phyloP scores from a whole-genome alignment of 2,329 filamentous ascomycete species.

The Erysiphe pulchra region DNA sequence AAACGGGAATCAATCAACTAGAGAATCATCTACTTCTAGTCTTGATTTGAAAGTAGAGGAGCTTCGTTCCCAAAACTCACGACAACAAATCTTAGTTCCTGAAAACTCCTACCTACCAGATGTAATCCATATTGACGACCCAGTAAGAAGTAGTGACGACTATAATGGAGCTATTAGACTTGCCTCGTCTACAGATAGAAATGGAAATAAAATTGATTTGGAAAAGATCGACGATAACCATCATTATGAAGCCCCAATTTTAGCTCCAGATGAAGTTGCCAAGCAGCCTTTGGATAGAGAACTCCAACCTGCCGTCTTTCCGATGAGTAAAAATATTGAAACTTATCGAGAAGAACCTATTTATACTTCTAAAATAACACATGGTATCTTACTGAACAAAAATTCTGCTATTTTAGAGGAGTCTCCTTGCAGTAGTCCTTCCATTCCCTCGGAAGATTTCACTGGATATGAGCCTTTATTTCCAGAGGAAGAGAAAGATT shows the following conservation, averaged over 20 bases:
- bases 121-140: constrained; percentile 58
- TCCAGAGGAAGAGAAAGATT: constrained; percentile 41
- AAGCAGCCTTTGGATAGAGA: constrained; percentile 44
- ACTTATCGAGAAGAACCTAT: constrained; percentile 25
- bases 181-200: constrained; percentile 23
- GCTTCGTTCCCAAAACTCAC: too few relatives aligned
- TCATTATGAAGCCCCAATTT: constrained; percentile 49
- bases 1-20: constrained; percentile 17
- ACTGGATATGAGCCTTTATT: constrained; percentile 92
- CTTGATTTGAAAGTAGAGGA: neutral
- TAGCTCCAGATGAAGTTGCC: constrained; percentile 67
- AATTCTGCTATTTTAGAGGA: constrained; percentile 21
- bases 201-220: constrained; percentile 18
- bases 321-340: constrained; percentile 24
- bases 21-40: constrained; percentile 19
- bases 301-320: constrained; percentile 61
- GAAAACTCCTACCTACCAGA: constrained; percentile 13
- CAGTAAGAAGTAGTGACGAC: constrained; percentile 19
- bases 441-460: constrained; percentile 54
- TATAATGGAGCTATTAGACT: constrained; percentile 17
- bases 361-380: constrained; percentile 26
- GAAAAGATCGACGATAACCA: constrained; percentile 29
- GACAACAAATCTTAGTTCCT: constrained; percentile 8
- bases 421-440: constrained; percentile 25
- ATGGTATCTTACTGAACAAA: constrained; percentile 31